Base-by-base conservation (phyloP, 768 basidiomycete species). In the Dentipellis sp. region DNA sequence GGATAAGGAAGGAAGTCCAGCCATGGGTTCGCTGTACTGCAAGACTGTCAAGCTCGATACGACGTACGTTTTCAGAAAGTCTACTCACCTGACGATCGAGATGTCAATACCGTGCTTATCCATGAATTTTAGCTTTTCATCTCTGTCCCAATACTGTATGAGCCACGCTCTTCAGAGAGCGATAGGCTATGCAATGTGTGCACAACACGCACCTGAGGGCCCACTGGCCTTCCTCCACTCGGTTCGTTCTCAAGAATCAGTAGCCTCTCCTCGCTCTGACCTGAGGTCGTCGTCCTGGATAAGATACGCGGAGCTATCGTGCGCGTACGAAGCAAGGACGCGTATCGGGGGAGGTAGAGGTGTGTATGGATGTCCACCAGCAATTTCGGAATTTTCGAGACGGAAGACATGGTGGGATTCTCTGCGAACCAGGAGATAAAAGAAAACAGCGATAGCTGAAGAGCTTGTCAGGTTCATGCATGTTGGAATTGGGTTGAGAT, bases 11-110 rank as follows among this genome's bases (percentile, higher is more conserved):
- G 77, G 65, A 93, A 94, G 68, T 94, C 92, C 37, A 94, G 79
- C 91, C 91, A 94, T 9, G 91, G 92, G 64, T 94, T 94, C 23
- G 91, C 91, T 22, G 88, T 80, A 66, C 90, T 91, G 62, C 47
- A 52, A 54, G n/a, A 22, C 1, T 1, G 42, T 57, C 11, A 48
- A 19, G 51, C n/a, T 52, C 56, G 34, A 58, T 38, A 23, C 49
- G 53, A 17, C 36, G 60, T 45, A 56, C 45, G 35, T 10, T 10
- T 38, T 42, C 35, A 36, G 17, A 54, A 23, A 23, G 21, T 54
- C 45, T 17, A 50, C 66, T 19, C 55, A 85, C 88, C 87, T 89
- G 55, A 91, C 84, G 34, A 91, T 77, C 16, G 86, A 90, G 45
- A 90, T 70, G 67, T 88, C 81, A 42, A 93, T 92, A 17, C 79